Percentiles rank a stretch among this genome's conserved stretches.
These are phyloP conservation scores for Aspergillus pseudoterreus DNA, from an alignment of 2,329 filamentous ascomycete genomes.

Conservation along the genomic window DNA sequence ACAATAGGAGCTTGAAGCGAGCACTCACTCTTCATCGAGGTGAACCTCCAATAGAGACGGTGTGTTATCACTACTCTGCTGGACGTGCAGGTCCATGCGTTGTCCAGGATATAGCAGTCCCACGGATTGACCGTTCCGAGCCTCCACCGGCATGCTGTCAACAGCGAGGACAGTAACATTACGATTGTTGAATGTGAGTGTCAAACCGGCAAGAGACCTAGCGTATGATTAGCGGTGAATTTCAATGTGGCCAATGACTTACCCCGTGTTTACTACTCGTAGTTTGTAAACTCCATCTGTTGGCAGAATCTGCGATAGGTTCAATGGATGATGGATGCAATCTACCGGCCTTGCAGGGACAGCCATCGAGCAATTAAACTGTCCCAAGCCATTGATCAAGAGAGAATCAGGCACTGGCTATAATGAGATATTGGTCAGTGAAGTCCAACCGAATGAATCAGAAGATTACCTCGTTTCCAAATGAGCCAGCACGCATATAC, in stretches of 20 bases:
- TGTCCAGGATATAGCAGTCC: conserved; percentile 45
- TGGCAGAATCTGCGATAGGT: conserved; percentile 23
- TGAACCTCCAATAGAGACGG: conserved; percentile 26
- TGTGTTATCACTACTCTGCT: conserved; percentile 9
- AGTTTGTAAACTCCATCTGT: conserved; percentile 30
- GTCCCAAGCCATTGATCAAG: conserved; percentile 46
- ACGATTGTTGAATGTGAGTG: conserved; percentile 29
- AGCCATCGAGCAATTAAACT: conserved; percentile 46
- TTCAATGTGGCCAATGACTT: neutral
- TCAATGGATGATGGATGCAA: conserved; percentile 30
- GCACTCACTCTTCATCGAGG: conserved; percentile 36
- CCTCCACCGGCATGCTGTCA: conserved; percentile 37
- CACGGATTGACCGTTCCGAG: conserved; percentile 20
- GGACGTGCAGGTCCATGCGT: conserved; percentile 41
- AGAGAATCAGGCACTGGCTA: conserved; percentile 49
- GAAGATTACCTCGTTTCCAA: conserved; percentile 39
- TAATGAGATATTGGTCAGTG: neutral
- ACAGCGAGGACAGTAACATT: conserved; percentile 36
- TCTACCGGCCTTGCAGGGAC: conserved; percentile 45
- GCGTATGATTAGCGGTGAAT: neutral
- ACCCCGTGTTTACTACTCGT: conserved; percentile 46
- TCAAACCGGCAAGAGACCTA: conserved; percentile 39
- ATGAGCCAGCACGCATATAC: conserved; percentile 43
- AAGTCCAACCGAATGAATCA: neutral
- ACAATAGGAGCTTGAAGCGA: neutral